Evolutionary conservation across 2,329 filamentous ascomycete genomes (phyloP), one percentile per base, ranked within the genome.

Genomic region (Curvularia lunata): DNA sequence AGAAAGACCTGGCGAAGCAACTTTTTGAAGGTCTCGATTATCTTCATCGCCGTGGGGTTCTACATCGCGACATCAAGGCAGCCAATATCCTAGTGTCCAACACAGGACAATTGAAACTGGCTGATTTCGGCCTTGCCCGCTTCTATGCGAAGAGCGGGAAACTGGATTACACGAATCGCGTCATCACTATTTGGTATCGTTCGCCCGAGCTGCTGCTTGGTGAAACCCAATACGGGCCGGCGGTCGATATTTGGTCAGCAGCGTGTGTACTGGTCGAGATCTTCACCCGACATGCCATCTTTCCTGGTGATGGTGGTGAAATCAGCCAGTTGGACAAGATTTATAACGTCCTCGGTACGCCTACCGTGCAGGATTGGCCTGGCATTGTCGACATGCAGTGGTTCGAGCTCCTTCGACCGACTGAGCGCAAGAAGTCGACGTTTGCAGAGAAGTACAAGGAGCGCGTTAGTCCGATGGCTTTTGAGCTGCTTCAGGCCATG

Each of bases 121-220:
- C 95, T 28, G 95, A 99, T 76, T 99, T 99, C 76, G 95, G 95
- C 19, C 85, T 99, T 13, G 95, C 95, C 12, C 89, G 96, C 37
- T 99, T 99, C 78, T 99, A 97, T 72, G 91, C 92, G 32, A 99
- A 99, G 75, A 88, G 90, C 48, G 88, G 90, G 59, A 91, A 95
- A 75, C 85, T 96, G 46, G 94, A 99, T 75, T 99, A 99, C 76
- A 99, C 95, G 1, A 99, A 99, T 74, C 90, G 95, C 34, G 96
- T 99, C 68, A 97, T 99, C 73, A 99, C 95, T 2, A 97, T 99
- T 65, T 99, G 96, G 96, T 99, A 99, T 72, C 91, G 95, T 18
- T 95, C 95, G 0, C 95, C 95, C 0, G 95, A 99, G 77, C 84
- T 99, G 4, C 86, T 99, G 1, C 85, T 99, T 1, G 95, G 95